Evolutionary conservation across 2,329 filamentous ascomycete genomes (phyloP), one percentile per base, ranked within the genome.

Genomic region (Graphilbum fragrans): DNA sequence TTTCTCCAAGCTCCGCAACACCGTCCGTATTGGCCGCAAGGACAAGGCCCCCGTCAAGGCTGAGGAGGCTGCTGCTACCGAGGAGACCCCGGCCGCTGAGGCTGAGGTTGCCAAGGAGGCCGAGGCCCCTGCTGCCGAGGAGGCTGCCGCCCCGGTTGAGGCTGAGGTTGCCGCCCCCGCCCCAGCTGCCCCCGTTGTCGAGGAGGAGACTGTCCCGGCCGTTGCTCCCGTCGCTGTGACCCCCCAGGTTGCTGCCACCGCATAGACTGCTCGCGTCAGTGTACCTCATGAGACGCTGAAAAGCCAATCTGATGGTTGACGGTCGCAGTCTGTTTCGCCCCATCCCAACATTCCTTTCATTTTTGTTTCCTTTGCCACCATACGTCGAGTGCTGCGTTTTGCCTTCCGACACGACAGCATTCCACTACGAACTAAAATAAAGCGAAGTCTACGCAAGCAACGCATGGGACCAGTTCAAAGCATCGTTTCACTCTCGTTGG

Each of bases 1-100:
- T 52, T 77, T 77, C 68, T 77, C 72, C 47, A 76, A 76, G 69
- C 62, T 78, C 54, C 68, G 69, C 52, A 67, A 67, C 53, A 73
- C 70, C 49, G 72, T 74, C 62, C 71, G 70, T 58, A 56, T 60
- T 50, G 60, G 59, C 52, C 52, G 53, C 49, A 63, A 61, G 58
- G 52, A 64, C 52, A 69, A 67, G 61, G 41, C 58, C 29, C 63
- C 66, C 49, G 65, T 64, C n/a, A 34, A 34, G 32, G 17, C 54
- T 12, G 52, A 52, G 36, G 54, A 57, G 49, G 48, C 52, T 48
- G 47, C 47, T 27, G 48, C 43, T 35, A 53, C 36, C 7, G 25
- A 22, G 17, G 37, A 20, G 12, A 42, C 45, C 39, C 17, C 43
- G n/a, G 39, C 25, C 9, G 54, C 63, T 50, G 59, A 61, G 57